Evolutionary conservation across 225 moss, liverwort and hornwort species (phyloP).

Genomic region (Physcomitrellopsis africana): DNA sequence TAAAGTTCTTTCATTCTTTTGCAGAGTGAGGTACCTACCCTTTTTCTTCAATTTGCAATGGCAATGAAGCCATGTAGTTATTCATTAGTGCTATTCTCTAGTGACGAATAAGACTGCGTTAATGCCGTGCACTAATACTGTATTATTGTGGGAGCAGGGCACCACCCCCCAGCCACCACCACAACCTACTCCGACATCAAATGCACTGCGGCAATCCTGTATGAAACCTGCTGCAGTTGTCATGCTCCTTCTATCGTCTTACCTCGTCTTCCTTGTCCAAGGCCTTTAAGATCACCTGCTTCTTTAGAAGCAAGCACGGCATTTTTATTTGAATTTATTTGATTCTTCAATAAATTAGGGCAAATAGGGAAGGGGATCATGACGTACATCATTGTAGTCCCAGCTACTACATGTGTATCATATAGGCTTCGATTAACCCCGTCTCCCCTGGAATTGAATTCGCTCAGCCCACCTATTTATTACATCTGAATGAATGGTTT

Average conservation of each 20-base stretch:
- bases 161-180: not conserved
- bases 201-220: not conserved
- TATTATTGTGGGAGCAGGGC: constrained; percentile 19
- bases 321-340: not conserved
- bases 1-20: not conserved
- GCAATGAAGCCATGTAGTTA: no score
- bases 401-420: constrained; percentile 21
- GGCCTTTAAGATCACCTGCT: not conserved
- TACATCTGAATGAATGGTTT: not conserved
- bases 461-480: not conserved
- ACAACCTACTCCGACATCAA: not conserved
- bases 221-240: not conserved
- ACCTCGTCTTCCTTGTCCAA: not conserved
- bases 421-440: constrained; percentile 9
- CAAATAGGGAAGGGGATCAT: constrained; percentile 14
- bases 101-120: not conserved
- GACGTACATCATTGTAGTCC: constrained; percentile 27
- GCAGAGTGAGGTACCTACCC: no score
- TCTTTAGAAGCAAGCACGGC: constrained; percentile 6
- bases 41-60: no score
- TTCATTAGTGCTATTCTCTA: no score
- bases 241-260: not conserved
- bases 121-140: not conserved
- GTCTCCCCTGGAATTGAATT: constrained; percentile 33
- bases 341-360: not conserved